These are phyloP conservation scores for Trichoderma brevicompactum DNA, from an alignment of 2,329 filamentous ascomycete genomes.

Conservation along the genomic window DNA sequence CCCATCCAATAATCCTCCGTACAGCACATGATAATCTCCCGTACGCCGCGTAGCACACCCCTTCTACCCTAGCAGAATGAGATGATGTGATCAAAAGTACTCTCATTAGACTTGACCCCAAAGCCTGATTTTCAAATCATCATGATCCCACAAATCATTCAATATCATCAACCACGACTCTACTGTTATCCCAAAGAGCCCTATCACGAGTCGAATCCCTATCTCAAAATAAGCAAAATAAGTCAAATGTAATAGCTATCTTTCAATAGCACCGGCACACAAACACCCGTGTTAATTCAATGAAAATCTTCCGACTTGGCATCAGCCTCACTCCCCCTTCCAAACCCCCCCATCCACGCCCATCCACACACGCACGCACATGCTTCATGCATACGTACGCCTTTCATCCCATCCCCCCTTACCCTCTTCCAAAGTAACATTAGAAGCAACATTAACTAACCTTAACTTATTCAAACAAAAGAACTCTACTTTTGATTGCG, in stretches of 20 bases:
- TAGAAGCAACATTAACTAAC: constrained; percentile 7
- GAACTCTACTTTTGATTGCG: not conserved
- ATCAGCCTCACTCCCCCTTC: not conserved
- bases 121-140: not conserved
- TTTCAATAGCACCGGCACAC: not conserved
- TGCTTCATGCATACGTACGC: not conserved
- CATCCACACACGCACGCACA: not conserved
- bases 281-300: not conserved
- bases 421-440: not conserved
- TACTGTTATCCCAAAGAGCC: not conserved
- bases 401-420: not conserved
- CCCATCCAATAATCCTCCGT: constrained; percentile 5
- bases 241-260: not conserved
- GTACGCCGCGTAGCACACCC: not conserved
- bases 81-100: constrained; percentile 9
- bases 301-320: constrained; percentile 18
- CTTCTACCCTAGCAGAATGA: not conserved
- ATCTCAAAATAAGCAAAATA: not conserved
- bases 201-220: not conserved
- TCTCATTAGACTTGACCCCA: not conserved
- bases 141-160: constrained; percentile 6
- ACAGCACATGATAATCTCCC: constrained; percentile 1
- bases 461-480: constrained; percentile 6
- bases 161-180: not conserved
- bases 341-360: not conserved